Conservation (phyloP, 495 filamentous ascomycete genomes). For the Paragyromitra xinjiangensis region DNA sequence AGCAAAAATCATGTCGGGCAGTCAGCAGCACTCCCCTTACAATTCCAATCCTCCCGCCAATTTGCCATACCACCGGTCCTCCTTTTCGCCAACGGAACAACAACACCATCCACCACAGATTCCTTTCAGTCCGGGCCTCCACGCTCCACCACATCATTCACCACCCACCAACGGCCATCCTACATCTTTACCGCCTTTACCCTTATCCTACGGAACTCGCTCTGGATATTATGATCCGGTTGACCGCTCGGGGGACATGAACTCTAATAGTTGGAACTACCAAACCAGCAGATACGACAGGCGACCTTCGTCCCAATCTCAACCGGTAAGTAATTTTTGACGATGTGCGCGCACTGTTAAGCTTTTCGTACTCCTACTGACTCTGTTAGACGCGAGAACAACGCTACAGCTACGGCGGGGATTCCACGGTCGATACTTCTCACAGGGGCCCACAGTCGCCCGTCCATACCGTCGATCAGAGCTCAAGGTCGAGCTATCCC, state of each 20-base stretch:
- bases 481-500: constrained; percentile 53
- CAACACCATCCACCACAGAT: constrained; percentile 52
- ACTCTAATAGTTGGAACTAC: constrained; percentile 54
- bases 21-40: constrained; percentile 57
- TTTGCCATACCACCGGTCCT: constrained; percentile 57
- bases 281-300: constrained; percentile 47
- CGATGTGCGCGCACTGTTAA: constrained; percentile 15
- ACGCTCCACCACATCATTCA: constrained; percentile 51
- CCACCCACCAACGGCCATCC: constrained; percentile 53
- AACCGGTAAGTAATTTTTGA: constrained; percentile 51
- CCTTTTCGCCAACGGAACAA: constrained; percentile 58
- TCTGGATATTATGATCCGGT: constrained; percentile 57
- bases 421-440: constrained; percentile 39
- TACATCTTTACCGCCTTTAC: constrained; percentile 48
- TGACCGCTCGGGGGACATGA: constrained; percentile 55
- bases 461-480: constrained; percentile 50
- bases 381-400: constrained; percentile 47
- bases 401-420: constrained; percentile 50
- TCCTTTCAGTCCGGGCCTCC: constrained; percentile 48
- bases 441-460: constrained; percentile 49
- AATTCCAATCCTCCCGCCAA: constrained; percentile 56
- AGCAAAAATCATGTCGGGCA: constrained; percentile 57
- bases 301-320: constrained; percentile 51
- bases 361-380: constrained; percentile 27
- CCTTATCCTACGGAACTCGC: constrained; percentile 50